Percentiles rank a stretch among this genome's conserved stretches.
Evolutionary conservation across 495 filamentous ascomycete genomes (phyloP).

Genomic region (Aspergillus campestris): DNA sequence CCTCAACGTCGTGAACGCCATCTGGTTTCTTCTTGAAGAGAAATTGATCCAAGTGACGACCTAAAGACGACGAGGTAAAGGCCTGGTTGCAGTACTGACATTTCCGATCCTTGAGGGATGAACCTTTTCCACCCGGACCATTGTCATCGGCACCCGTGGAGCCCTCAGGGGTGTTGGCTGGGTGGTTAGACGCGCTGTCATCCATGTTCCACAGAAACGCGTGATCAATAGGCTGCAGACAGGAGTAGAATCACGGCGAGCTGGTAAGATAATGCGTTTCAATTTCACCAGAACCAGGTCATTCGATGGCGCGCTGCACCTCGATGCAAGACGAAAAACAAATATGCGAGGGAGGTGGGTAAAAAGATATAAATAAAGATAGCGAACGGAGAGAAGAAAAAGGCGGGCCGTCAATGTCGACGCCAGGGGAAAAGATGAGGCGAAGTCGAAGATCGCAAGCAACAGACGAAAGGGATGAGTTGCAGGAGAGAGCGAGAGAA

Average conservation of each 20-base stretch:
- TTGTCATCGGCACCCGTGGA: conserved; percentile 36
- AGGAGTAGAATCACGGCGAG: neutral
- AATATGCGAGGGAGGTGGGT: neutral
- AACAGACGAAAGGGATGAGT: neutral
- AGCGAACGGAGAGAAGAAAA: too few species aligned
- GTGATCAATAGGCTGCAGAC: conserved; percentile 2
- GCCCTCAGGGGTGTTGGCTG: conserved; percentile 39
- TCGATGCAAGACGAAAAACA: conserved; percentile 14
- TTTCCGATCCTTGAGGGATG: conserved; percentile 62
- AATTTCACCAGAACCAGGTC: conserved; percentile 1
- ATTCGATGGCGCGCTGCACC: conserved; percentile 9
- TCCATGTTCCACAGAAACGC: conserved; percentile 20
- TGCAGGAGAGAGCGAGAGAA: neutral
- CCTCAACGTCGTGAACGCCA: conserved; percentile 78
- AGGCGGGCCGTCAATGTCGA: too few species aligned
- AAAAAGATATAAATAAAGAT: neutral
- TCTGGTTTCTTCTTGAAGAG: conserved; percentile 85
- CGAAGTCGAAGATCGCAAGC: neutral
- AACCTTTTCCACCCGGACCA: conserved; percentile 25
- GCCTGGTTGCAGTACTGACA: conserved; percentile 79
- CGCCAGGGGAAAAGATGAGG: neutral
- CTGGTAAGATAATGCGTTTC: conserved; percentile 3
- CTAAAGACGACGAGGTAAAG: conserved; percentile 89
- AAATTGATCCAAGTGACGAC: conserved; percentile 84
- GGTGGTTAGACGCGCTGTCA: conserved; percentile 14